Evolutionary conservation across 495 filamentous ascomycete species (phyloP).

Genomic region (Aspergillus biplanus): DNA sequence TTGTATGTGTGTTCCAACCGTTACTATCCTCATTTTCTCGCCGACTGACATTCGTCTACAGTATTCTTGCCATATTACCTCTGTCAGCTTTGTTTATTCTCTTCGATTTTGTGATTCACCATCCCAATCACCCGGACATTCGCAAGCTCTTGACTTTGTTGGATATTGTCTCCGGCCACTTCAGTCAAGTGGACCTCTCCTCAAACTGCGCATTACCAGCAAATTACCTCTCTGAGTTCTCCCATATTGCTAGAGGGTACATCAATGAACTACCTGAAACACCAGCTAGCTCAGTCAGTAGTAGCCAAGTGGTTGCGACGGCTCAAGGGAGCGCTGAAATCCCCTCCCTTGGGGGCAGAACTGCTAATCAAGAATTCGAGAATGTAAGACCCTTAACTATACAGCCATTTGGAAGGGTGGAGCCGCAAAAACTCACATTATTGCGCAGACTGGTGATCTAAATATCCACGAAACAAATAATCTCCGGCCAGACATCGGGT

Average conservation of each 20-base stretch:
- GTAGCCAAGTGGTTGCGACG: not conserved
- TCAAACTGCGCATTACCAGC: not conserved
- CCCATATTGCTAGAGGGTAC: constrained; percentile 14
- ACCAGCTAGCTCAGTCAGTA: not conserved
- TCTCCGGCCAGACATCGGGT: not conserved
- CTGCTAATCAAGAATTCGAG: not conserved
- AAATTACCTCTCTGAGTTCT: constrained; percentile 6
- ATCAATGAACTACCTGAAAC: not conserved
- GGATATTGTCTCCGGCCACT: constrained; percentile 34
- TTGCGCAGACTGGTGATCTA: not conserved
- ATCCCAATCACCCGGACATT: constrained; percentile 34
- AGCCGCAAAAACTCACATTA: not conserved
- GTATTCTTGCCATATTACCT: constrained; percentile 27
- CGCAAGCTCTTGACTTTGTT: constrained; percentile 31
- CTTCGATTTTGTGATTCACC: constrained; percentile 38
- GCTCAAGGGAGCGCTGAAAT: not conserved
- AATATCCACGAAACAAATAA: not conserved
- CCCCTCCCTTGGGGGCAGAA: not conserved
- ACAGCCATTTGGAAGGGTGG: not conserved
- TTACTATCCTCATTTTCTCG: not conserved
- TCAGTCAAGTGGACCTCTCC: constrained; percentile 30
- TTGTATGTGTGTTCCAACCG: constrained; percentile 24
- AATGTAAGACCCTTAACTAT: not conserved
- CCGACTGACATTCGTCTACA: not conserved
- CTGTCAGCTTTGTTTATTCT: constrained; percentile 39